Conservation (phyloP, 371 early-diverging fungal genomes). For the Mucor sp. region DNA sequence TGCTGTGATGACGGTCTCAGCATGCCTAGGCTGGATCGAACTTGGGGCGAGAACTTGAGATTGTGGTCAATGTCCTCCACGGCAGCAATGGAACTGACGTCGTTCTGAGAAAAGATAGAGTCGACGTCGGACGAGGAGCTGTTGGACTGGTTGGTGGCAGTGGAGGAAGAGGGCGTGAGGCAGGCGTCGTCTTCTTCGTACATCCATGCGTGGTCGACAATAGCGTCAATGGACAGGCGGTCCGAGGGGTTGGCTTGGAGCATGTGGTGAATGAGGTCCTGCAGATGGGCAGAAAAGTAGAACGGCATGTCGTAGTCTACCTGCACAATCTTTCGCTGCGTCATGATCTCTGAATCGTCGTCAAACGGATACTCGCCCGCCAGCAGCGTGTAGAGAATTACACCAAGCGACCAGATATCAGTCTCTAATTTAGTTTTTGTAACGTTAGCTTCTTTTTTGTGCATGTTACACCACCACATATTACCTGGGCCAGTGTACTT, state of each 20-base stretch:
- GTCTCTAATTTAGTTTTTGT: constrained; percentile 53
- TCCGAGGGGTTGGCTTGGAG: constrained; percentile 68
- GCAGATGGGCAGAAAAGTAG: constrained; percentile 59
- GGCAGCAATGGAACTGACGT: constrained; percentile 5
- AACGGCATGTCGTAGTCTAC: constrained; percentile 75
- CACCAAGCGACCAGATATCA: constrained; percentile 88
- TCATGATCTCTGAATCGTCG: constrained; percentile 73
- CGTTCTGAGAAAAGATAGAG: constrained; percentile 28
- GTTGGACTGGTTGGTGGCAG: constrained; percentile 21
- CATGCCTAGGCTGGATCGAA: constrained; percentile 28
- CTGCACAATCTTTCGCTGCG: constrained; percentile 72
- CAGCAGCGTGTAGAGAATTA: constrained; percentile 81
- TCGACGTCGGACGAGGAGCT: constrained; percentile 28
- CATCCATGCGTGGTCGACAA: constrained; percentile 73
- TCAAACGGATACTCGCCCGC: constrained; percentile 86
- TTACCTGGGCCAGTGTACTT: constrained; percentile 79
- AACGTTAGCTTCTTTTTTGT: background rate
- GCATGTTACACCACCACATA: background rate
- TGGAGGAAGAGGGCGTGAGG: constrained; percentile 30
- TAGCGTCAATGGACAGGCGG: constrained; percentile 66
- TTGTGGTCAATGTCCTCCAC: background rate
- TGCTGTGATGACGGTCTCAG: constrained; percentile 8
- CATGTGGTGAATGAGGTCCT: constrained; percentile 56
- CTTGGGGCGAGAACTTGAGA: constrained; percentile 31
- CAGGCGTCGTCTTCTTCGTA: constrained; percentile 26